phyloP scores from a whole-genome alignment of 2,329 filamentous ascomycete genomes.

The Ophiocordyceps polyrhachis-furcata region DNA sequence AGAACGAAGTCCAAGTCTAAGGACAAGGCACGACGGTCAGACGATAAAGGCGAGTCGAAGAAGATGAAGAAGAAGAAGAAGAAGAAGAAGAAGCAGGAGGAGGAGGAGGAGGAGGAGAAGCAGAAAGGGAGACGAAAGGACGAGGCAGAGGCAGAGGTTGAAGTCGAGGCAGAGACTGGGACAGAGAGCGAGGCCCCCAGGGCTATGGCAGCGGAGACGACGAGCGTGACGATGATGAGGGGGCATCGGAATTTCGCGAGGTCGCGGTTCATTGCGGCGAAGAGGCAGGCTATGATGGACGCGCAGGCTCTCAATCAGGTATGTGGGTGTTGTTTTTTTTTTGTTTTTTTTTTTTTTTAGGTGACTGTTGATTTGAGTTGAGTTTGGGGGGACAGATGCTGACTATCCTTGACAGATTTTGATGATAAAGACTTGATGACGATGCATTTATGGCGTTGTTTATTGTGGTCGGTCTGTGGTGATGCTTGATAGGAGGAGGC shows the following conservation, averaged over 20 bases:
- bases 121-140: constrained; percentile 30
- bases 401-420: constrained; percentile 32
- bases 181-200: constrained; percentile 10
- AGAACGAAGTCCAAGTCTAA: constrained; percentile 10
- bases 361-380: too few relatives aligned
- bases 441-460: too few relatives aligned
- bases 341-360: too few relatives aligned
- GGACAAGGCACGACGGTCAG: constrained; percentile 4
- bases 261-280: constrained; percentile 72
- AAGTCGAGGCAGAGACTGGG: constrained; percentile 4
- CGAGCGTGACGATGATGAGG: constrained; percentile 26
- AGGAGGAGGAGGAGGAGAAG: constrained; percentile 21
- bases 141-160: constrained; percentile 11
- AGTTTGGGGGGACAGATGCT: not conserved
- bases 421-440: constrained; percentile 42
- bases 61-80: constrained; percentile 8
- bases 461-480: too few relatives aligned
- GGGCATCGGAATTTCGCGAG: constrained; percentile 53
- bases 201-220: constrained; percentile 18
- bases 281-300: constrained; percentile 67
- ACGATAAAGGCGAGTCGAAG: not conserved
- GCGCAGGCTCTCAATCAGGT: constrained; percentile 74
- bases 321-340: constrained; percentile 9
- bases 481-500: too few relatives aligned
- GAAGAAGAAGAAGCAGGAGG: constrained; percentile 10